These are phyloP conservation scores for Crataegus laevigata DNA, from an alignment of 306 rosid genomes.

Conservation along the genomic window DNA sequence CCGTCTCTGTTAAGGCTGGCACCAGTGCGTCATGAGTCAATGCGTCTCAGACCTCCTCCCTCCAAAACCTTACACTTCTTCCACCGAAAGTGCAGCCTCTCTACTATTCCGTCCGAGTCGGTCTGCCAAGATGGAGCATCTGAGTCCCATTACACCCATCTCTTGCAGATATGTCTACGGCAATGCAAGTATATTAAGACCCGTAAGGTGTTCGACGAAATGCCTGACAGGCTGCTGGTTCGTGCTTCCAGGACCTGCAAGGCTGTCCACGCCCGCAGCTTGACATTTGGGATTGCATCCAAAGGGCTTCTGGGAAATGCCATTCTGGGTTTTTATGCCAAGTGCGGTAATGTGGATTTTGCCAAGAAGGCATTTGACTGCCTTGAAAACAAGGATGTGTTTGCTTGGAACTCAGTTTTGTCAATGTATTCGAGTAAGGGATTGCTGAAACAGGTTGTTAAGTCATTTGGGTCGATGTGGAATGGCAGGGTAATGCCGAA, in stretches of 20 bases:
- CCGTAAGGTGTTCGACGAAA: constrained; percentile 34
- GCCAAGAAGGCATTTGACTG: constrained; percentile 43
- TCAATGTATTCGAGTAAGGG: constrained; percentile 43
- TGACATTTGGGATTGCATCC: constrained; percentile 32
- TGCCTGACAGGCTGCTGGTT: constrained; percentile 22
- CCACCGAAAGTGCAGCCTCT: neutral
- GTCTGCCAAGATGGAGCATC: neutral
- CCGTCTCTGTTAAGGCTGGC: neutral
- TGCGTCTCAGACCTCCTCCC: constrained; percentile 2
- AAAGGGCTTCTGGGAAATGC: constrained; percentile 45
- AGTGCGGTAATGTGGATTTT: constrained; percentile 34
- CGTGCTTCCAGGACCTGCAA: constrained; percentile 28
- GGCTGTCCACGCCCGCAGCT: constrained; percentile 35
- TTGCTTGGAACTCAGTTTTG: constrained; percentile 58
- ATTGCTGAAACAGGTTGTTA: constrained; percentile 17
- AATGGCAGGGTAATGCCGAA: constrained; percentile 33
- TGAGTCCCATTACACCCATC: neutral
- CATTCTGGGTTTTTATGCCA: constrained; percentile 48
- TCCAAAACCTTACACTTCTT: neutral
- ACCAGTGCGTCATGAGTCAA: neutral
- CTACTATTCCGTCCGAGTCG: neutral
- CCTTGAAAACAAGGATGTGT: constrained; percentile 45
- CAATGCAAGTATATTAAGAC: constrained; percentile 30
- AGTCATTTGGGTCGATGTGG: constrained; percentile 30
- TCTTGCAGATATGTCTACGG: constrained; percentile 23